Percentiles rank a stretch among this genome's conserved stretches.
Conservation (phyloP, 1,284 basidiomycete genomes). For the Austropuccinia psidii region DNA sequence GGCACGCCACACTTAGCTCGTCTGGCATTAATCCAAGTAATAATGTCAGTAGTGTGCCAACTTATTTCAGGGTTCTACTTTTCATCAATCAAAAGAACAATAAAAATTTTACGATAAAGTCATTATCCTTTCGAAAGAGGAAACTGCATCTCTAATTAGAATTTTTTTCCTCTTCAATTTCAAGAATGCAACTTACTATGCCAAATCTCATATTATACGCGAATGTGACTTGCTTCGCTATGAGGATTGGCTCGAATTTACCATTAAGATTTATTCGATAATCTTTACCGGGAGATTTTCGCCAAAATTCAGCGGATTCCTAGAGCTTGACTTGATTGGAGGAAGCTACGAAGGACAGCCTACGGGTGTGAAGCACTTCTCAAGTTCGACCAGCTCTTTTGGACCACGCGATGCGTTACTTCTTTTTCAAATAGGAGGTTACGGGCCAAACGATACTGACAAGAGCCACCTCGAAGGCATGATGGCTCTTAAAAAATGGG, state of each 20-base stretch:
- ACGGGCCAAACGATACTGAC: neutral
- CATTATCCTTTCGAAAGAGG: neutral
- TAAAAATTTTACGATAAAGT: neutral
- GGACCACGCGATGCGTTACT: slow-evolving; percentile 14
- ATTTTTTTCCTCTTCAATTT: neutral
- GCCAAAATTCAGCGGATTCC: neutral
- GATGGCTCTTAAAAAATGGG: neutral
- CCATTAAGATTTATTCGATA: neutral
- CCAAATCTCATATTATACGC: slow-evolving; percentile 17
- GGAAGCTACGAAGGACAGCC: slow-evolving; percentile 3
- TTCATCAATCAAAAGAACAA: neutral
- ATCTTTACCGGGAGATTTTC: neutral
- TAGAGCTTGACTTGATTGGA: slow-evolving; percentile 14
- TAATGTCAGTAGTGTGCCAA: neutral
- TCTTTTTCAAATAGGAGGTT: slow-evolving; percentile 18
- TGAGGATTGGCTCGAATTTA: slow-evolving; percentile 1
- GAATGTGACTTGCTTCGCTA: neutral
- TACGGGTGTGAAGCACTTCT: slow-evolving; percentile 5
- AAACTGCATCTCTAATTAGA: neutral
- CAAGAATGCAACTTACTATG: slow-evolving; percentile 18
- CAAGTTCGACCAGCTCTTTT: neutral
- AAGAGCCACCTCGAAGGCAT: neutral
- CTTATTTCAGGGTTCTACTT: neutral
- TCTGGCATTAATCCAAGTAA: slow-evolving; percentile 7
- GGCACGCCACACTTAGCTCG: neutral